These are phyloP conservation scores for Lippia alba DNA, from an alignment of 305 asterid species.

Conservation along the genomic window DNA sequence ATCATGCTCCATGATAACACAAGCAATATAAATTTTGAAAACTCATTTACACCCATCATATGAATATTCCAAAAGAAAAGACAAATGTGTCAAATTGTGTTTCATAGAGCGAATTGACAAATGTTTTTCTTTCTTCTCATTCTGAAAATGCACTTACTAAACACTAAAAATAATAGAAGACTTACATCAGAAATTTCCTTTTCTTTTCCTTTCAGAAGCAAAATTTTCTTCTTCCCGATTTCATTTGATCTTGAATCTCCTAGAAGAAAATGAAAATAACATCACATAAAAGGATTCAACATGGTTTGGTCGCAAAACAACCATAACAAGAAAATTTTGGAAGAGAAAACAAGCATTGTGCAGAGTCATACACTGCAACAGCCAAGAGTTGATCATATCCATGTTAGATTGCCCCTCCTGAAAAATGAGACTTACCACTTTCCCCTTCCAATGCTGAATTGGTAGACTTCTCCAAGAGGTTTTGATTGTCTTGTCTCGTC, in stretches of 20 bases:
- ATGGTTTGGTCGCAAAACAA: constrained; percentile 23
- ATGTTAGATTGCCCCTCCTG: no score
- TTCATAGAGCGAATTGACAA: constrained; percentile 3
- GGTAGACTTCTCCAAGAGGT: constrained; percentile 47
- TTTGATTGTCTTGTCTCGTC: constrained; percentile 59
- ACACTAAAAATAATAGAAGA: constrained; percentile 30
- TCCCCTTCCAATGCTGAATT: constrained; percentile 53
- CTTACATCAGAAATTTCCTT: constrained; percentile 76
- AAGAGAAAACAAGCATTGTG: constrained; percentile 4
- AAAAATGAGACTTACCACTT: constrained; percentile 45
- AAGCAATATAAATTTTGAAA: neutral
- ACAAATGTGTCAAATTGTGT: constrained; percentile 10
- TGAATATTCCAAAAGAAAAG: neutral
- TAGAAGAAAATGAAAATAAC: constrained; percentile 42
- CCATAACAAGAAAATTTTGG: constrained; percentile 23
- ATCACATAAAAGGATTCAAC: constrained; percentile 30
- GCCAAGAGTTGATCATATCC: no score
- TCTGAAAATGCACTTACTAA: constrained; percentile 6
- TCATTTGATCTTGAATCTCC: constrained; percentile 58
- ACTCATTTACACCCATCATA: neutral
- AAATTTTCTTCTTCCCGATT: constrained; percentile 73
- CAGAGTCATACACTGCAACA: constrained; percentile 12
- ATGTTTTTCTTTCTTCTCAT: constrained; percentile 2
- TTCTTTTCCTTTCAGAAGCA: constrained; percentile 85
- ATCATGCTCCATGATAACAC: neutral